Evolutionary conservation across 768 basidiomycete species (phyloP).

Genomic region (Clitopilus hobsonii): DNA sequence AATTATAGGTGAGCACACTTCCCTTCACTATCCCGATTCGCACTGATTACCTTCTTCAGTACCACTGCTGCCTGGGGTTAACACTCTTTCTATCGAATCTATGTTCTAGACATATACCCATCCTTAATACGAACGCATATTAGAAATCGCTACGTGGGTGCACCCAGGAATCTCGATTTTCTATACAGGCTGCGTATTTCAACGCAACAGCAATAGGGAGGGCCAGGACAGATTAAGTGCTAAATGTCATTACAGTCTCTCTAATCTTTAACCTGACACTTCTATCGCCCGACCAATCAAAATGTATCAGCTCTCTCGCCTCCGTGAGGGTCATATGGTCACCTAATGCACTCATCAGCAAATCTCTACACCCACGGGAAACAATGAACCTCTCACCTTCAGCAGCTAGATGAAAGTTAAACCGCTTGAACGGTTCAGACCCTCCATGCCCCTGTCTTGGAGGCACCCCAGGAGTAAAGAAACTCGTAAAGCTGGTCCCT

Average conservation of each 20-base stretch:
- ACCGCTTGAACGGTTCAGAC: constrained; percentile 82
- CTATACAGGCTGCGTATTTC: too few relatives aligned
- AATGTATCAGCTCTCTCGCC: constrained; percentile 65
- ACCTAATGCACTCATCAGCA: constrained; percentile 10
- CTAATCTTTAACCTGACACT: constrained; percentile 81
- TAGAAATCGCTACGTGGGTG: neutral
- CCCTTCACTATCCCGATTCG: neutral
- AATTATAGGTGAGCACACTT: constrained; percentile 68
- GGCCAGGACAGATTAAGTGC: constrained; percentile 37
- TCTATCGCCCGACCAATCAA: constrained; percentile 84
- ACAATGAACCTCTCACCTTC: constrained; percentile 51
- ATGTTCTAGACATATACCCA: neutral
- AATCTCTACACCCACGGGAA: neutral
- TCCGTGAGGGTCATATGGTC: constrained; percentile 44
- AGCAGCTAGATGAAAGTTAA: constrained; percentile 80
- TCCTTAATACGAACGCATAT: neutral
- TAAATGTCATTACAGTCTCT: constrained; percentile 82
- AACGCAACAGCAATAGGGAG: too few relatives aligned
- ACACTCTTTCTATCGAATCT: constrained; percentile 2
- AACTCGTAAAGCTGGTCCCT: constrained; percentile 80
- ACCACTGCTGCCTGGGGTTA: constrained; percentile 65
- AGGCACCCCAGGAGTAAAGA: constrained; percentile 88
- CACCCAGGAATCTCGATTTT: neutral
- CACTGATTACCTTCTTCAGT: constrained; percentile 25
- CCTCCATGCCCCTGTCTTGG: constrained; percentile 84